Evolutionary conservation across 1,284 basidiomycete genomes (phyloP).

Genomic region (Boletellus sp.): DNA sequence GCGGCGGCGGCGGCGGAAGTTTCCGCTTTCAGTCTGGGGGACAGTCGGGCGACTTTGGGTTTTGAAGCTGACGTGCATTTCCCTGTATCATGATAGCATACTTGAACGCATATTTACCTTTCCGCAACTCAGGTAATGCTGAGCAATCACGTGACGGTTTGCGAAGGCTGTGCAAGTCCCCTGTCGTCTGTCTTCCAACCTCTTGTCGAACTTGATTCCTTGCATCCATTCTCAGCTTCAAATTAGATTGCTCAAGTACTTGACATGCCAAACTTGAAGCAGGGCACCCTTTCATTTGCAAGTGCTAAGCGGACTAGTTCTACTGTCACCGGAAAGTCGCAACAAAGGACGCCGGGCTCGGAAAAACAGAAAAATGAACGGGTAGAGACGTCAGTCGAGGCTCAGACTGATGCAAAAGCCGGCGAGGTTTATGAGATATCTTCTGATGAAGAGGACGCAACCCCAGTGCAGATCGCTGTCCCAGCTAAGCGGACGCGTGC

Average conservation of each 20-base stretch:
- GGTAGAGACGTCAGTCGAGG: neutral
- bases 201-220: neutral
- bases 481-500: conserved; percentile 23
- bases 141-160: conserved; percentile 11
- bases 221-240: neutral
- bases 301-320: conserved; percentile 48
- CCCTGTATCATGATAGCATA: conserved; percentile 10
- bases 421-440: conserved; percentile 11
- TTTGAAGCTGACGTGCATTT: conserved; percentile 6
- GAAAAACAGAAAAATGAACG: conserved; percentile 15
- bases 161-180: conserved; percentile 9
- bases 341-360: conserved; percentile 18
- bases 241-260: neutral
- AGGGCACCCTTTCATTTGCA: conserved; percentile 47
- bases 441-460: conserved; percentile 18
- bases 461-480: conserved; percentile 2
- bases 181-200: conserved; percentile 15
- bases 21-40: conserved; percentile 26
- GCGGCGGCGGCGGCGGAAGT: conserved; percentile 13
- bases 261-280: conserved; percentile 35
- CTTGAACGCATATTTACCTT: conserved; percentile 1
- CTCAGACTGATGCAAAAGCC: neutral
- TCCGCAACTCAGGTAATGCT: neutral
- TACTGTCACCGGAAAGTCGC: conserved; percentile 33
- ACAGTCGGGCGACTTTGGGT: conserved; percentile 18